Conservation (phyloP, 2,329 filamentous ascomycete species). For the Penicillium sp. region DNA sequence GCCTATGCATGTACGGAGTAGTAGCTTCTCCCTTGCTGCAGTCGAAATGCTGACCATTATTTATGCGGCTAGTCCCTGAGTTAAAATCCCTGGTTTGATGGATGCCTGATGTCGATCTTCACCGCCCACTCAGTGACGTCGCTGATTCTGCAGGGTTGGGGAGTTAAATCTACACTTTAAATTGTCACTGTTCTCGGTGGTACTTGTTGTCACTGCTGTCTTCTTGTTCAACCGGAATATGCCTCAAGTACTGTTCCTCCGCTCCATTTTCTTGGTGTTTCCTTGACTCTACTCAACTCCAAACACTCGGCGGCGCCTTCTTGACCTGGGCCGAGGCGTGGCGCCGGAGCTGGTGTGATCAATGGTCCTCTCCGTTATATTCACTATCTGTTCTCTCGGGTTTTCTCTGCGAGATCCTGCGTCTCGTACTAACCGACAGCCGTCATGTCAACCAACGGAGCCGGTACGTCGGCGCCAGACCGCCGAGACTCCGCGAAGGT, state of each 20-base stretch:
- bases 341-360: slow-evolving; percentile 9
- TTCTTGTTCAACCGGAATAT: slow-evolving; percentile 5
- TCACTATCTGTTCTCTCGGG: slow-evolving; percentile 4
- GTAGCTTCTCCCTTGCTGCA: neutral
- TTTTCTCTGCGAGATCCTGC: neutral
- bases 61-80: neutral
- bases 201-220: neutral
- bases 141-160: slow-evolving; percentile 13
- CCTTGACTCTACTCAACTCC: slow-evolving; percentile 23
- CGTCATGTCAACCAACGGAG: slow-evolving; percentile 24
- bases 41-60: neutral
- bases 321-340: slow-evolving; percentile 22
- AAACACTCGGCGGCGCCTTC: slow-evolving; percentile 28
- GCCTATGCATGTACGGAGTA: too few species aligned
- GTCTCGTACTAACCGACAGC: slow-evolving; percentile 2
- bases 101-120: neutral
- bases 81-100: neutral
- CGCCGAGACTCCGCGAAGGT: slow-evolving; percentile 31
- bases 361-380: slow-evolving; percentile 11
- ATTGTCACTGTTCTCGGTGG: neutral
- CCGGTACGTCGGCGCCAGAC: slow-evolving; percentile 22
- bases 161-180: neutral
- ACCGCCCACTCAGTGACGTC: slow-evolving; percentile 25
- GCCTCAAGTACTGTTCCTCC: slow-evolving; percentile 9
- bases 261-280: slow-evolving; percentile 29